These are phyloP conservation scores for Mrakia gelida DNA, from an alignment of 768 basidiomycete genomes.

Conservation along the genomic window DNA sequence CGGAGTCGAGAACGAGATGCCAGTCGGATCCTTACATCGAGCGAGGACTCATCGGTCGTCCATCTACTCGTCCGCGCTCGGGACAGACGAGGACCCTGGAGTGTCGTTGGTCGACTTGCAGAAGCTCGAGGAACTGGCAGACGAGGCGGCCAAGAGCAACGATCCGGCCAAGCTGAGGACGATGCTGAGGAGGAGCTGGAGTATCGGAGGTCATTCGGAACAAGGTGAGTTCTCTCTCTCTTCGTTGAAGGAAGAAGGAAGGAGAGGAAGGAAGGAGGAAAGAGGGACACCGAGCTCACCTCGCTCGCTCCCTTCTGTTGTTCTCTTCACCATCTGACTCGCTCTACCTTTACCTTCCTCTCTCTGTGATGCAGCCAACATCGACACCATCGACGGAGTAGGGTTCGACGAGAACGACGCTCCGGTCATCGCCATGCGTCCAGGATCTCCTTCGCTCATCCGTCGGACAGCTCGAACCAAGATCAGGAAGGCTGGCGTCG, in stretches of 20 bases:
- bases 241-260: not conserved
- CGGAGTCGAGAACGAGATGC: conserved; percentile 61
- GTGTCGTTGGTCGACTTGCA: conserved; percentile 92
- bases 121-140: conserved; percentile 84
- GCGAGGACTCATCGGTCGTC: conserved; percentile 55
- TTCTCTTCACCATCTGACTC: not conserved
- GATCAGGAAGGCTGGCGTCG: conserved; percentile 77
- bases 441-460: conserved; percentile 66
- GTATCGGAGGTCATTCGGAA: conserved; percentile 48
- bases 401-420: conserved; percentile 71
- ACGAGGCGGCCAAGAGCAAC: conserved; percentile 76
- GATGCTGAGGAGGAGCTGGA: conserved; percentile 77
- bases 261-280: no score
- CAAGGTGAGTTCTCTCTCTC: conserved; percentile 6
- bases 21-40: conserved; percentile 34
- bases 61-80: conserved; percentile 50
- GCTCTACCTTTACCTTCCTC: not conserved
- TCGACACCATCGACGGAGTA: conserved; percentile 65
- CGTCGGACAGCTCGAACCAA: conserved; percentile 90
- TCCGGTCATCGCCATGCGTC: conserved; percentile 82
- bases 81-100: conserved; percentile 65
- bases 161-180: conserved; percentile 76
- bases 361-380: conserved; percentile 48
- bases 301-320: not conserved
- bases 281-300: not conserved